phyloP scores from a whole-genome alignment of 768 basidiomycete genomes.

The Pleurotus ostreatus region DNA sequence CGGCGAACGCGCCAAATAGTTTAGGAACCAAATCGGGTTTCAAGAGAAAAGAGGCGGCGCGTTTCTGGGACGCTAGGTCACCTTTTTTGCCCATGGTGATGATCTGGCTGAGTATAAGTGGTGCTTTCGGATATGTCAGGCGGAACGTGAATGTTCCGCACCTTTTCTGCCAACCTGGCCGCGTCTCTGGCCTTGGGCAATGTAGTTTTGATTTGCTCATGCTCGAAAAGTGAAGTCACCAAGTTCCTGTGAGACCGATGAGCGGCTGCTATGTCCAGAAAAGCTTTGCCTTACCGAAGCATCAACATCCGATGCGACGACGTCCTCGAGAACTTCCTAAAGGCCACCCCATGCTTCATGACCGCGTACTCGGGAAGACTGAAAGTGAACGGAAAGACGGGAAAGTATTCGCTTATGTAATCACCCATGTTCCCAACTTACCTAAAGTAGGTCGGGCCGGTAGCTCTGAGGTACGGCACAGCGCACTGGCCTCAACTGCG shows the following conservation, averaged over 20 bases:
- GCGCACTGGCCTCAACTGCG: too few species aligned
- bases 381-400: neutral
- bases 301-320: constrained; percentile 91
- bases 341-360: constrained; percentile 95
- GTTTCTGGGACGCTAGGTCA: constrained; percentile 59
- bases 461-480: too few species aligned
- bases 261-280: neutral
- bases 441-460: too few species aligned
- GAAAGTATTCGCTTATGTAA: neutral
- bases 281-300: constrained; percentile 61
- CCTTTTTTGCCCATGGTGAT: constrained; percentile 92
- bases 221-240: constrained; percentile 89
- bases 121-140: constrained; percentile 4
- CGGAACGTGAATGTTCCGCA: constrained; percentile 17
- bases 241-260: constrained; percentile 60
- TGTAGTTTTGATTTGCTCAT: constrained; percentile 95
- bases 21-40: constrained; percentile 71
- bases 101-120: constrained; percentile 42
- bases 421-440: neutral
- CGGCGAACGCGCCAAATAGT: constrained; percentile 74
- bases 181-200: constrained; percentile 92
- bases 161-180: constrained; percentile 91
- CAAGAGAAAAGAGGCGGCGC: constrained; percentile 78
- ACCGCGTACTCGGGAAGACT: neutral
- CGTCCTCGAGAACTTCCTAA: constrained; percentile 88